Evolutionary conservation across 2,329 filamentous ascomycete species (phyloP).

Genomic region (Setomelanomma holmii): DNA sequence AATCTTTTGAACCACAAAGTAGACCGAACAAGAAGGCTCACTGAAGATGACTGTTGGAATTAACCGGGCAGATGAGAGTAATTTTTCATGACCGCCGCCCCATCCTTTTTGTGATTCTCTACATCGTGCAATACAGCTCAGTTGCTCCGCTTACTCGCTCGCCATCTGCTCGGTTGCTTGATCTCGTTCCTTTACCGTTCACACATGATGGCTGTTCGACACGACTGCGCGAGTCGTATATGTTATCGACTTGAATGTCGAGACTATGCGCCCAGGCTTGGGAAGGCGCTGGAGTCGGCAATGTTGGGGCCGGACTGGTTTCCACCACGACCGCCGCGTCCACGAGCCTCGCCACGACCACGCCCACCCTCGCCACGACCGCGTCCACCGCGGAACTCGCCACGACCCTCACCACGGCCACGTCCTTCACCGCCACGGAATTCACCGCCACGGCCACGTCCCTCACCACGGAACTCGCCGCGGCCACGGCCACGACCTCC

Average conservation of each 20-base stretch:
- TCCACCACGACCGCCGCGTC: slow-evolving; percentile 58
- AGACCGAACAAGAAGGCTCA: slow-evolving; percentile 1
- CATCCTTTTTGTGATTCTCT: slow-evolving; percentile 7
- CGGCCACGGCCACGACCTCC: slow-evolving; percentile 60
- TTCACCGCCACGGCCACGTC: slow-evolving; percentile 60
- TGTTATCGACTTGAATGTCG: slow-evolving; percentile 27
- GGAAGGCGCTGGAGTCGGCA: slow-evolving; percentile 60
- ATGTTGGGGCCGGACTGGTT: slow-evolving; percentile 54
- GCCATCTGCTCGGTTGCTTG: neutral
- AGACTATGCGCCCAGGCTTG: slow-evolving; percentile 57
- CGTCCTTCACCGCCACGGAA: slow-evolving; percentile 51
- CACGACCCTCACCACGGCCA: slow-evolving; percentile 58
- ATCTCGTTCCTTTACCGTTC: slow-evolving; percentile 1
- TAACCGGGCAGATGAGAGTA: slow-evolving; percentile 22
- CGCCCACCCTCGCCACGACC: slow-evolving; percentile 54
- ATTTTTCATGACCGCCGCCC: slow-evolving; percentile 12
- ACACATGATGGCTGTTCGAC: neutral
- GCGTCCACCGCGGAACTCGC: slow-evolving; percentile 53
- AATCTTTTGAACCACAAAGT: neutral
- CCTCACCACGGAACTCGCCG: slow-evolving; percentile 52
- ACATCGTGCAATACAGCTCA: slow-evolving; percentile 11
- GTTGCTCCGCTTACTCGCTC: slow-evolving; percentile 1
- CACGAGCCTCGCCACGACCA: slow-evolving; percentile 53
- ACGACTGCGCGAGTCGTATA: slow-evolving; percentile 19
- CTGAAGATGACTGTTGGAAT: slow-evolving; percentile 12